Evolutionary conservation across 352 stramenopile species (phyloP).

Genomic region (Thalassiosira exigua): DNA sequence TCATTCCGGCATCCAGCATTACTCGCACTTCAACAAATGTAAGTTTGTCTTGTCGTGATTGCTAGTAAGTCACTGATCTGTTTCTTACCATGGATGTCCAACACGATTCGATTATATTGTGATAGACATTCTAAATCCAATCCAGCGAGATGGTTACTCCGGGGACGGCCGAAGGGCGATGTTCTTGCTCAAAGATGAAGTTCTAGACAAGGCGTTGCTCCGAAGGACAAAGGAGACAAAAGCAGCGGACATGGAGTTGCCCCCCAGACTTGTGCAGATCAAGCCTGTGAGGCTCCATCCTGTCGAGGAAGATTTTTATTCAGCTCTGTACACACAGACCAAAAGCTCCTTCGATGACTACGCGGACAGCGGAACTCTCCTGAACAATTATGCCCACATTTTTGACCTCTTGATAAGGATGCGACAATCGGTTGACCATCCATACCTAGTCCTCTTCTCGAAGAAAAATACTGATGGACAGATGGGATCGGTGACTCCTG

Average conservation of each 20-base stretch:
- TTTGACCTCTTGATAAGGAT: constrained; percentile 98
- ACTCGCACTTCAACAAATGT: constrained; percentile 96
- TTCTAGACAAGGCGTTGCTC: constrained; percentile 93
- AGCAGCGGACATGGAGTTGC: constrained; percentile 93
- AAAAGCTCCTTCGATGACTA: constrained; percentile 99
- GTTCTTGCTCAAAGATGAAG: constrained; percentile 94
- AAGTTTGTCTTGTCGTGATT: constrained; percentile 5
- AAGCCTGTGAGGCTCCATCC: constrained; percentile 78
- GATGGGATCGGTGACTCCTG: constrained; percentile 20
- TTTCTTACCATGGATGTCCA: too few species aligned
- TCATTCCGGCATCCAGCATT: constrained; percentile 95
- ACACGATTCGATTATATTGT: neutral
- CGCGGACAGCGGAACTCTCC: constrained; percentile 93
- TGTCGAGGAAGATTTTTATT: constrained; percentile 97
- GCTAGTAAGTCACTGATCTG: neutral
- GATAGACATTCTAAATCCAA: constrained; percentile 93
- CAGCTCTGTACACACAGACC: constrained; percentile 95
- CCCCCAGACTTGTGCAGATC: constrained; percentile 82
- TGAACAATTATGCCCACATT: constrained; percentile 99
- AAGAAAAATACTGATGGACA: constrained; percentile 57
- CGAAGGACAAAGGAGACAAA: constrained; percentile 97
- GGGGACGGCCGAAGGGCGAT: constrained; percentile 89
- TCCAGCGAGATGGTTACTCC: constrained; percentile 92
- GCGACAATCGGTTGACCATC: constrained; percentile 97
- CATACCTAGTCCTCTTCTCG: constrained; percentile 93